These are phyloP conservation scores for Chiua virens DNA, from an alignment of 768 basidiomycete genomes.

Conservation along the genomic window DNA sequence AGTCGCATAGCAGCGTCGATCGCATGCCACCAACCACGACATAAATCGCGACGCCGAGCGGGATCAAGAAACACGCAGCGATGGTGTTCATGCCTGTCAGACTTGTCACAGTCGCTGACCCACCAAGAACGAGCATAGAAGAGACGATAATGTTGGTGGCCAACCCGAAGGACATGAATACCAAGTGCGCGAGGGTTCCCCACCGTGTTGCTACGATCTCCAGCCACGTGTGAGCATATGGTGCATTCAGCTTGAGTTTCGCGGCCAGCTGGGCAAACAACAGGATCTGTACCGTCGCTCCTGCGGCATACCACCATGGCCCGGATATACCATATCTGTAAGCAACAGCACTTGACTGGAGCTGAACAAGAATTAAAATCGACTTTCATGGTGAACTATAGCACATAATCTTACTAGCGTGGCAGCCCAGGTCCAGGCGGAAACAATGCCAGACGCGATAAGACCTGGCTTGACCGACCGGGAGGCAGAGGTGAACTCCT, in stretches of 20 bases:
- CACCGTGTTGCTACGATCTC: slow-evolving; percentile 83
- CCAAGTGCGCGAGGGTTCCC: slow-evolving; percentile 74
- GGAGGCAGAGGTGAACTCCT: slow-evolving; percentile 83
- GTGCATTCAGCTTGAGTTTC: slow-evolving; percentile 90
- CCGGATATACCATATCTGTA: slow-evolving; percentile 86
- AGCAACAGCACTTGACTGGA: slow-evolving; percentile 81
- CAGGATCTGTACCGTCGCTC: slow-evolving; percentile 85
- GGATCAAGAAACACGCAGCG: slow-evolving; percentile 90
- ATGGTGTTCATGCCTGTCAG: slow-evolving; percentile 90
- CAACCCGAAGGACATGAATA: slow-evolving; percentile 92
- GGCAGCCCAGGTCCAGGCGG: slow-evolving; percentile 91
- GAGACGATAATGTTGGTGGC: slow-evolving; percentile 93
- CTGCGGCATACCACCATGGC: slow-evolving; percentile 90
- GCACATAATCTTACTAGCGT: slow-evolving; percentile 47
- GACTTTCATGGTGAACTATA: not conserved
- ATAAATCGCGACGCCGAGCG: slow-evolving; percentile 84
- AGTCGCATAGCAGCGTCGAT: slow-evolving; percentile 82
- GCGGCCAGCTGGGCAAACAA: slow-evolving; percentile 92
- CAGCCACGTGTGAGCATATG: slow-evolving; percentile 83
- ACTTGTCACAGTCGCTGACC: slow-evolving; percentile 83
- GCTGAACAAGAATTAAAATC: slow-evolving; percentile 32
- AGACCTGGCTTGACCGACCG: slow-evolving; percentile 87
- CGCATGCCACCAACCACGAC: slow-evolving; percentile 87
- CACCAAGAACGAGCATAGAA: slow-evolving; percentile 77
- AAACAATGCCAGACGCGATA: slow-evolving; percentile 90